phyloP scores from a whole-genome alignment of 169 alveolate species.

The Theileria equi region DNA sequence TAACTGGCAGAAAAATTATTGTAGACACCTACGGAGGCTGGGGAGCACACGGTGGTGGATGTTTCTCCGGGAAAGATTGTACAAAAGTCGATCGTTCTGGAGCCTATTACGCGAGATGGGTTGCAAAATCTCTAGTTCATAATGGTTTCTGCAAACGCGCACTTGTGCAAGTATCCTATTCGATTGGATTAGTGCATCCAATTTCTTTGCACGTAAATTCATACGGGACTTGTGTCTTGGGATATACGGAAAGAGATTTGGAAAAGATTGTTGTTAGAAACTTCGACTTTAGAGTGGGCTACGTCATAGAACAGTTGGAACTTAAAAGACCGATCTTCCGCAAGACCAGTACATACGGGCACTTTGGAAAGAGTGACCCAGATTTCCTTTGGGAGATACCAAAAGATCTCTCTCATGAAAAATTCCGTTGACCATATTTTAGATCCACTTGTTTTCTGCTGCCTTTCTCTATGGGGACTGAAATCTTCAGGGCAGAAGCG shows the following conservation, averaged over 20 bases:
- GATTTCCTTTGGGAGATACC: slow-evolving; percentile 94
- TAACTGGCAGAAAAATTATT: slow-evolving; percentile 97
- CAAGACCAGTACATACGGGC: slow-evolving; percentile 95
- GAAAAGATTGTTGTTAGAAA: slow-evolving; percentile 85
- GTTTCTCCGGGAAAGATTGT: slow-evolving; percentile 99
- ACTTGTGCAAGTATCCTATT: slow-evolving; percentile 95
- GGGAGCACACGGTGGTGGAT: slow-evolving; percentile 99
- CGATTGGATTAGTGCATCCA: slow-evolving; percentile 97
- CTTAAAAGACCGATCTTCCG: slow-evolving; percentile 87
- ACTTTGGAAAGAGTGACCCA: slow-evolving; percentile 93
- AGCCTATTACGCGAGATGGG: slow-evolving; percentile 97
- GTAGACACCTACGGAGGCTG: slow-evolving; percentile 99
- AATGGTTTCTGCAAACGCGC: slow-evolving; percentile 93
- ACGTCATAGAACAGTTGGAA: slow-evolving; percentile 88
- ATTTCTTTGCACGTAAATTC: slow-evolving; percentile 94
- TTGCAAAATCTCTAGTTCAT: slow-evolving; percentile 96
- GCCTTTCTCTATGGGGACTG: no score
- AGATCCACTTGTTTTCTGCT: no score
- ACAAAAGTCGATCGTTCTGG: slow-evolving; percentile 99
- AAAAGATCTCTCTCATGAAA: slow-evolving; percentile 77
- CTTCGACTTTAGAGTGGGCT: slow-evolving; percentile 97
- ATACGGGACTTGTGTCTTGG: slow-evolving; percentile 89
- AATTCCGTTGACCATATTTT: no score
- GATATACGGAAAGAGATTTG: slow-evolving; percentile 88
- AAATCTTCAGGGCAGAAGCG: no score